Percentiles rank a stretch among this genome's conserved stretches.
Evolutionary conservation across 148 eudicot species (phyloP).

Genomic region (Tetragonia tetragonoides): DNA sequence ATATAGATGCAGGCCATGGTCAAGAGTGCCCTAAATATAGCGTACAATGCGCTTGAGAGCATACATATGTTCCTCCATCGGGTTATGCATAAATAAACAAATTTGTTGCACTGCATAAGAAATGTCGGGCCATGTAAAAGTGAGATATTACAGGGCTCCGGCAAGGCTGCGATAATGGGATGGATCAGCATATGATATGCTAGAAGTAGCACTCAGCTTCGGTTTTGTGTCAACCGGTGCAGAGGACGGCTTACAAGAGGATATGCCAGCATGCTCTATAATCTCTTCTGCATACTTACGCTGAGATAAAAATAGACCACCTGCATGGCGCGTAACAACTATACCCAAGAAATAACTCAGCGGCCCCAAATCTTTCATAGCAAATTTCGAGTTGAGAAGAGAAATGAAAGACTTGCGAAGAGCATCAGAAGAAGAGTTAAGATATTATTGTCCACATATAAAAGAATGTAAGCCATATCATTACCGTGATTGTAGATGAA

Average conservation of each 20-base stretch:
- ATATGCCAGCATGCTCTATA: constrained; percentile 11
- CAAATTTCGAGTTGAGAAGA: background rate
- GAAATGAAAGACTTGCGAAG: background rate
- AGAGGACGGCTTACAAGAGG: constrained; percentile 3
- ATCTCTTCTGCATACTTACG: background rate
- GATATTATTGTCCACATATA: constrained; percentile 3
- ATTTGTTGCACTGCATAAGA: constrained; percentile 17
- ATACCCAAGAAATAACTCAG: constrained; percentile 17
- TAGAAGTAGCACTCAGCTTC: background rate
- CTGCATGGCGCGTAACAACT: background rate
- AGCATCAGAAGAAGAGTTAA: constrained; percentile 3
- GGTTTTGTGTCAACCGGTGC: constrained; percentile 16
- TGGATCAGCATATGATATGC: background rate
- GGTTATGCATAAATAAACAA: constrained; percentile 6
- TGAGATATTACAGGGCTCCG: constrained; percentile 12
- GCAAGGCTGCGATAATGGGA: constrained; percentile 15
- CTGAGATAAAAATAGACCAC: background rate
- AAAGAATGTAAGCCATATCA: background rate
- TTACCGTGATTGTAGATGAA: background rate
- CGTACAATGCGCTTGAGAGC: constrained; percentile 11
- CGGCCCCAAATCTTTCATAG: constrained; percentile 5
- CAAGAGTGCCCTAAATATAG: constrained; percentile 3
- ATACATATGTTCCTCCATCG: background rate
- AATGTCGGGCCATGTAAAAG: constrained; percentile 16
- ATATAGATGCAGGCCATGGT: background rate